A percentile compares a stretch with the other conserved stretches of the same genome.
Evolutionary conservation across 495 filamentous ascomycete genomes (phyloP).

Genomic region (Aspergillus coremiiformis): DNA sequence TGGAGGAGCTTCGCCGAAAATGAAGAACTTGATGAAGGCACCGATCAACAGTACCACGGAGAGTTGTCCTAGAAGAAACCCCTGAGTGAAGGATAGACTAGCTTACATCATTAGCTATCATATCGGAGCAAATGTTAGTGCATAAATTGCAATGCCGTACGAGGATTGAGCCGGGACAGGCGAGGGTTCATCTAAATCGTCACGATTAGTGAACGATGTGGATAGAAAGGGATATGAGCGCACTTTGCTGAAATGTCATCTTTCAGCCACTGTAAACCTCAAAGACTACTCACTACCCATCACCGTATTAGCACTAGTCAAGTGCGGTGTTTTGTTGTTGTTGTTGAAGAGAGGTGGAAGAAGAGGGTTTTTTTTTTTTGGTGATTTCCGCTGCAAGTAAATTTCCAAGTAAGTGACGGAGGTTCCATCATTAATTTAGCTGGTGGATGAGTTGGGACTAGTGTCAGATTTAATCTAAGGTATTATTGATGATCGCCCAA

Average conservation of each 20-base stretch:
- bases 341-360: too few species aligned
- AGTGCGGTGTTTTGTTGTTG: too few species aligned
- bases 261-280: conserved; percentile 24
- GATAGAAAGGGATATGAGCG: background rate
- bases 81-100: conserved; percentile 84
- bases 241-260: conserved; percentile 37
- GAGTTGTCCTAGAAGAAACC: conserved; percentile 87
- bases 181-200: conserved; percentile 27
- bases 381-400: background rate
- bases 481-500: too few species aligned
- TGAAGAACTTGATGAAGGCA: conserved; percentile 99
- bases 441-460: background rate
- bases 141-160: conserved; percentile 23
- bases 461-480: background rate
- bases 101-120: conserved; percentile 4
- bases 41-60: conserved; percentile 84
- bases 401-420: too few species aligned
- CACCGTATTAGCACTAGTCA: conserved; percentile 9
- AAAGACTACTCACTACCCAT: conserved; percentile 24
- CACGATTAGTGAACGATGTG: conserved; percentile 3
- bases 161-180: conserved; percentile 40
- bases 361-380: too few species aligned
- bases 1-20: conserved; percentile 88
- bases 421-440: background rate
- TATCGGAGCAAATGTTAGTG: background rate